Evolutionary conservation across 257 asterid genomes (phyloP), one percentile per base, ranked within the genome.

Genomic region (Haberlea rhodopensis): DNA sequence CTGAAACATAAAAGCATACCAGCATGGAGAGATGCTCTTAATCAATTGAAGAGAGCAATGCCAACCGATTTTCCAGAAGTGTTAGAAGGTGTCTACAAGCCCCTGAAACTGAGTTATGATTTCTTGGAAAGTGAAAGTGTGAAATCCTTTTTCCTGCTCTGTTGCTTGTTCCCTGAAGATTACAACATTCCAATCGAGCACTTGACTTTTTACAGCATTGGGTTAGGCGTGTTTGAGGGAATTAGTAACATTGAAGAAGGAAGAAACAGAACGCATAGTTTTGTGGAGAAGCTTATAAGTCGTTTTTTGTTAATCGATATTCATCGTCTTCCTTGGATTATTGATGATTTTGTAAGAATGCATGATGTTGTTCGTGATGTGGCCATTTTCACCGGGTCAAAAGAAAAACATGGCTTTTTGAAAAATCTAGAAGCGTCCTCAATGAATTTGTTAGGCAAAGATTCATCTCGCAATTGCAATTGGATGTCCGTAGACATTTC

Each of bases 51-150:
- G 54, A 53, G 54, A 56, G 26, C 70, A 0, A 9, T 28, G 5
- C 57, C 74, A 2, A 27, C 1, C 21, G 27, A 49, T 31, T 63
- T 63, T 8, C 19, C 7, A n/a, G n/a, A n/a, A n/a, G n/a, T n/a
- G n/a, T n/a, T n/a, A 0, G 40, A 58, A 21, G 53, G 45, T 13
- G 78, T 68, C 3, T 72, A 71, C 25, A 19, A 9, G 25, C 71
- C 62, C 15, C 27, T 72, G 16, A 34, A 67, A 64, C 48, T 63
- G 8, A 72, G 81, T 28, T 76, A 71, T 57, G 59, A 57, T 53
- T 60, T 28, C 31, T 26, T 76, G 28, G 71, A 68, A 57, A 13
- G 2, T 6, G 37, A 31, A 34, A 34, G 45, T 2, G 29, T 1
- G 5, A 3, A 24, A 5, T 24, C 32, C 15, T 0, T 23, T 8